Evolutionary conservation across 495 filamentous ascomycete species (phyloP), one percentile per base, ranked within the genome.

Genomic region (Aspergillus bridgeri): DNA sequence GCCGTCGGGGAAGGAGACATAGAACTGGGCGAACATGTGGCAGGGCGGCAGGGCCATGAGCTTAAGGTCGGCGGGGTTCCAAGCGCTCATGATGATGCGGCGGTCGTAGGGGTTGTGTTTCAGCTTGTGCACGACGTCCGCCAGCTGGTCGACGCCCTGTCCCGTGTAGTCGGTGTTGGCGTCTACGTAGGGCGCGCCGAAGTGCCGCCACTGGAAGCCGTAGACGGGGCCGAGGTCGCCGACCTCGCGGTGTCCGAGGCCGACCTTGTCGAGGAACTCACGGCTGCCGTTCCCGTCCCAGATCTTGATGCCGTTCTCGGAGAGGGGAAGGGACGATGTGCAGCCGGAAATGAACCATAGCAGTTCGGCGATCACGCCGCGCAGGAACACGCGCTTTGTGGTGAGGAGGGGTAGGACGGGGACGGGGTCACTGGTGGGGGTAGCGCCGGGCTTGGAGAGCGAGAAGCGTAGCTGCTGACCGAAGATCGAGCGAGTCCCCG

Each of bases 21-120:
- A 97, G 66, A 98, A 98, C 74, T 98, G 95, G 15, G 93, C 93
- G 75, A 98, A 96, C 94, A 98, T 96, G 71, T 98, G 94, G 67
- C 94, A 98, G 4, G 95, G 94, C 60, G 94, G 94, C 19, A 98
- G 79, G 2, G 91, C 94, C 94, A 98, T 98, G 71, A 89, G 85
- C 48, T 73, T 73, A 63, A 98, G 64, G 69, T 96, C 94, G 5
- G 82, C 81, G 3, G 91, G 91, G 67, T 98, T 98, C 94, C 94
- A 98, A 1, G 94, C 94, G 54, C 79, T 86, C 55, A 98, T 79
- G 60, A 98, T 89, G 60, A 98, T 89, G 24, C 94, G 75, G 2
- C 94, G 82, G 67, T 98, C 94, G 66, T 89, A 95, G 0, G 94
- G 94, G 61, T 84, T 89, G 3, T 84, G 80, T 62, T 81, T 84